Evolutionary conservation across 169 alveolate species (phyloP).

Genomic region (Babesia bovis): DNA sequence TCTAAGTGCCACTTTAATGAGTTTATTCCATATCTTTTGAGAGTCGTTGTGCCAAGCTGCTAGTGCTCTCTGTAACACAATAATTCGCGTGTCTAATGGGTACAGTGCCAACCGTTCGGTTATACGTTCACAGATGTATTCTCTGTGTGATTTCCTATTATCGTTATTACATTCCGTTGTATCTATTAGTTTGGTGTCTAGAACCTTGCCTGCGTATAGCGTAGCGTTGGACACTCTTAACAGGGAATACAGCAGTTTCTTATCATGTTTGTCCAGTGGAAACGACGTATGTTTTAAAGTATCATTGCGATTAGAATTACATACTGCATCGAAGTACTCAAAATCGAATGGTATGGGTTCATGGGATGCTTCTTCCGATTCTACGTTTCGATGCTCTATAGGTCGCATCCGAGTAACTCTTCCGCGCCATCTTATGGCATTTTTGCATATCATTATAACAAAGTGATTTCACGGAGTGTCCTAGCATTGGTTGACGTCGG

Average conservation of each 20-base stretch:
- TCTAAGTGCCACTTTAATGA: slow-evolving; percentile 37
- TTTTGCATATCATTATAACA: too few species aligned
- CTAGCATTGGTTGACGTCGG: too few species aligned
- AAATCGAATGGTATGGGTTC: slow-evolving; percentile 37
- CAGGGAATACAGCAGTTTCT: slow-evolving; percentile 1
- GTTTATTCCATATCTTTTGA: slow-evolving; percentile 31
- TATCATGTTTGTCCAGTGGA: not conserved
- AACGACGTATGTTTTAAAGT: not conserved
- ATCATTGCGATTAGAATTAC: not conserved
- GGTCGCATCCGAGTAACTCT: not conserved
- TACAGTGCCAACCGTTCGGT: not conserved
- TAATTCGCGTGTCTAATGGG: slow-evolving; percentile 39
- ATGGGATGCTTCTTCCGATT: not conserved
- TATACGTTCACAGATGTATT: slow-evolving; percentile 40
- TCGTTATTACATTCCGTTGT: not conserved
- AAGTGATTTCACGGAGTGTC: too few species aligned
- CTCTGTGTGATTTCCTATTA: not conserved
- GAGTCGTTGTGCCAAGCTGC: slow-evolving; percentile 42
- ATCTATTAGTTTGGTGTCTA: not conserved
- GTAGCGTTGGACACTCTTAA: slow-evolving; percentile 23
- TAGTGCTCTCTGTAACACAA: slow-evolving; percentile 41
- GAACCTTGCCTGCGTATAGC: slow-evolving; percentile 21
- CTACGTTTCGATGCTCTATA: not conserved
- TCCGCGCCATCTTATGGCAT: slow-evolving; percentile 17
- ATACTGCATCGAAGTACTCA: slow-evolving; percentile 14